Percentiles rank a stretch among this genome's conserved stretches.
Evolutionary conservation across 805 yeast genomes (phyloP).

Genomic region (Candida nonsorbophila): DNA sequence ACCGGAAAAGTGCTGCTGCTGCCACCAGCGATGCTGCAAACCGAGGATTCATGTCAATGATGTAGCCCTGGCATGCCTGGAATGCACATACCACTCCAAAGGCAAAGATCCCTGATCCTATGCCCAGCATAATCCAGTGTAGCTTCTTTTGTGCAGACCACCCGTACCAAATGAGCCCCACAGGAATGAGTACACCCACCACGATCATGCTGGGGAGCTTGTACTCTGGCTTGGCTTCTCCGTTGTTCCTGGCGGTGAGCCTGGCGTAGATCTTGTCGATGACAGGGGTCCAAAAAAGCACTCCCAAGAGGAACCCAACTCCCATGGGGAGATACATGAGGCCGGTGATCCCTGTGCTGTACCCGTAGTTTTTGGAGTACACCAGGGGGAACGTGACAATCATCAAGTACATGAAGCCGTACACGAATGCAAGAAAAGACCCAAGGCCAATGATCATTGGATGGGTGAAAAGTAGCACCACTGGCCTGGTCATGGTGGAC

Average conservation of each 20-base stretch:
- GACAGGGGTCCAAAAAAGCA: slow-evolving; percentile 22
- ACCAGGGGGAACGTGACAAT: slow-evolving; percentile 33
- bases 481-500: slow-evolving; percentile 24
- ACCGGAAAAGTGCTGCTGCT: slow-evolving; percentile 37
- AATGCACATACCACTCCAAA: slow-evolving; percentile 32
- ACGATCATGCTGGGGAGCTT: slow-evolving; percentile 31
- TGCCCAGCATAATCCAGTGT: slow-evolving; percentile 34
- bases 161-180: slow-evolving; percentile 35
- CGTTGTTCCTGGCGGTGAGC: slow-evolving; percentile 21
- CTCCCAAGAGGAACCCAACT: slow-evolving; percentile 28
- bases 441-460: slow-evolving; percentile 38
- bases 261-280: slow-evolving; percentile 20
- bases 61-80: slow-evolving; percentile 31
- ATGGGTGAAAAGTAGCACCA: slow-evolving; percentile 26
- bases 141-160: slow-evolving; percentile 32
- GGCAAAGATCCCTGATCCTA: slow-evolving; percentile 32
- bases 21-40: slow-evolving; percentile 37
- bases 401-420: slow-evolving; percentile 39
- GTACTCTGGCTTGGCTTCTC: slow-evolving; percentile 32
- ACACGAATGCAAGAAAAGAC: slow-evolving; percentile 36
- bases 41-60: slow-evolving; percentile 34
- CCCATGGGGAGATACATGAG: slow-evolving; percentile 38
- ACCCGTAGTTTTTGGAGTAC: slow-evolving; percentile 25
- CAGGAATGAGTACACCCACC: slow-evolving; percentile 26
- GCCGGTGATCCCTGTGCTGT: slow-evolving; percentile 24